Conservation (phyloP, 306 rosid genomes). For the Cicer yamashitae region DNA sequence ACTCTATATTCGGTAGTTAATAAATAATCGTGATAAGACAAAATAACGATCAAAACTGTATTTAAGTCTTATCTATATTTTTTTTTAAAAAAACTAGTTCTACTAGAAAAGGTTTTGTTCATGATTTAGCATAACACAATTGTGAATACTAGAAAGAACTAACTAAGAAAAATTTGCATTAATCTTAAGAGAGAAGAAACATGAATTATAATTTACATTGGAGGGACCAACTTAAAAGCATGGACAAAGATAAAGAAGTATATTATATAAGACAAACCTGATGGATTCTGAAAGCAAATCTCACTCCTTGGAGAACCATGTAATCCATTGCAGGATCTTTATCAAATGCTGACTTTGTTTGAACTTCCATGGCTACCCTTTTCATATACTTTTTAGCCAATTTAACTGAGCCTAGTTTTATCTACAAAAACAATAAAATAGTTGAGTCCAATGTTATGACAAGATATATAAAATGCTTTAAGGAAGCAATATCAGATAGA, state of each 20-base stretch:
- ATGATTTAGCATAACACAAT: background rate
- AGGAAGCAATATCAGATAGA: constrained; percentile 17
- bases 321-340: constrained; percentile 99
- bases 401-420: constrained; percentile 88
- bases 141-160: background rate
- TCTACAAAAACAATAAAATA: constrained; percentile 51
- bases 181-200: background rate
- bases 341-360: constrained; percentile 76
- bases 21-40: no score
- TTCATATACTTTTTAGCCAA: constrained; percentile 91
- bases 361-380: constrained; percentile 96
- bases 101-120: background rate
- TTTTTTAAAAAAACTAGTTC: background rate
- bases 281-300: constrained; percentile 98
- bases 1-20: background rate
- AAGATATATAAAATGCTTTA: background rate
- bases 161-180: constrained; percentile 1
- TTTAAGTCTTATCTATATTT: no score
- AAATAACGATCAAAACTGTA: no score
- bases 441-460: constrained; percentile 41
- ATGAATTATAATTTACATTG: background rate
- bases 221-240: constrained; percentile 7
- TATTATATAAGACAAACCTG: constrained; percentile 60
- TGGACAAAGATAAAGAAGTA: constrained; percentile 3
- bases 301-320: constrained; percentile 98